Evolutionary conservation across 192 early-diverging fungal species (phyloP), one percentile per base, ranked within the genome.

Genomic region (Coemansia sp.): DNA sequence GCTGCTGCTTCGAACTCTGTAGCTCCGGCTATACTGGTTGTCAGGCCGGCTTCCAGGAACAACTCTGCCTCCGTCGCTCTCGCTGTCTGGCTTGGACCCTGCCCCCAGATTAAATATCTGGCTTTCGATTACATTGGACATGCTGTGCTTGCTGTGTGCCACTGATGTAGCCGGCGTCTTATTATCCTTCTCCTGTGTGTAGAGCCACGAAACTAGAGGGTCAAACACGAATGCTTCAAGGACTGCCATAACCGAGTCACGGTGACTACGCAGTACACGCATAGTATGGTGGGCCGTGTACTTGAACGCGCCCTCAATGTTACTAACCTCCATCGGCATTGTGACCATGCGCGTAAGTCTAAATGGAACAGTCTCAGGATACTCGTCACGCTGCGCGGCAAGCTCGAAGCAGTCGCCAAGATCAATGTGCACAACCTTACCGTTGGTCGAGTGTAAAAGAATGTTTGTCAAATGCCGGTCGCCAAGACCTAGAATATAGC

Each of bases 321-420:
- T 91, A 67, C 86, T 89, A n/a, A 93, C 91, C 71, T 97, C 96
- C 96, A 98, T 98, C 6, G 96, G 92, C 44, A 93, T 89, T 21
- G 90, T 88, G 25, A 96, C 64, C 96, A 98, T 98, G 11, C 96
- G 80, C 4, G 96, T 98, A 53, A 98, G 63, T 23, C 96, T 80
- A 87, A 98, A 98, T 9, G 96, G 96, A 69, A 98, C 91, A 60
- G 83, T 90, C 65, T 98, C 96, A 0, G 96, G 96, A 81, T 85
- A 94, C 63, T 91, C 88, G 30, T 95, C 91, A 49, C 96, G 87
- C 57, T 94, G 87, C 84, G 91, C 91, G 0, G 96, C 94, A 52
- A 97, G 87, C 85, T 97, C 94, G 56, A 97, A 97, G 75, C 94
- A 97, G 63, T 95, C 93, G 19, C 96, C 94, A 79, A 97, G 93